phyloP scores from a whole-genome alignment of 2,329 filamentous ascomycete genomes.

The Ascosphaera apis region DNA sequence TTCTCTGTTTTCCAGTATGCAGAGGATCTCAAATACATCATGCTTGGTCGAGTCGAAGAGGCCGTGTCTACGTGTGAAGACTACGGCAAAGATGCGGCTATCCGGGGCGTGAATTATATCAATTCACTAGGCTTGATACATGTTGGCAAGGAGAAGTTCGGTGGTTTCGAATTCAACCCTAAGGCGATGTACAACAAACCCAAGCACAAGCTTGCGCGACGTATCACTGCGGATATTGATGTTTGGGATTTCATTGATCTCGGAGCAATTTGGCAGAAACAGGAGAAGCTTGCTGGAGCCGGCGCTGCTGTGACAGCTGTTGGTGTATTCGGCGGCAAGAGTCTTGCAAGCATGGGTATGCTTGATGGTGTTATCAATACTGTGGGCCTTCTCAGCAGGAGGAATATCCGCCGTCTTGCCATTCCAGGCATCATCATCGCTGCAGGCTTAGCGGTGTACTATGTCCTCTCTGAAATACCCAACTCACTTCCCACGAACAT shows the following conservation, averaged over 20 bases:
- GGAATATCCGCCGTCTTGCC: slow-evolving; percentile 58
- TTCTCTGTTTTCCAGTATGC: slow-evolving; percentile 76
- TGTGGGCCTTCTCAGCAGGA: slow-evolving; percentile 55
- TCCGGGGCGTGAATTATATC: slow-evolving; percentile 62
- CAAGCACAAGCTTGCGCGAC: slow-evolving; percentile 56
- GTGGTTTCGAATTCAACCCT: slow-evolving; percentile 65
- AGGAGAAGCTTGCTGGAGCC: slow-evolving; percentile 86
- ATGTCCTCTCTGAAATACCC: slow-evolving; percentile 69
- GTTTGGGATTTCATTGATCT: slow-evolving; percentile 86
- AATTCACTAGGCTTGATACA: slow-evolving; percentile 75
- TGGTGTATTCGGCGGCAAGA: slow-evolving; percentile 58
- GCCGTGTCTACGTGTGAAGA: slow-evolving; percentile 66
- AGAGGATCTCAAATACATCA: slow-evolving; percentile 75
- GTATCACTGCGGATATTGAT: slow-evolving; percentile 73
- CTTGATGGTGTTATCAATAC: slow-evolving; percentile 67
- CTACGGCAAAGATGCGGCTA: slow-evolving; percentile 54
- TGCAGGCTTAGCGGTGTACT: slow-evolving; percentile 50
- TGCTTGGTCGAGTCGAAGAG: slow-evolving; percentile 67
- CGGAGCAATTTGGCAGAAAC: slow-evolving; percentile 56
- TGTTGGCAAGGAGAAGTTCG: slow-evolving; percentile 58
- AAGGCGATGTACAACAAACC: slow-evolving; percentile 86
- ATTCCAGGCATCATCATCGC: slow-evolving; percentile 58
- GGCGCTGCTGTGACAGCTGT: slow-evolving; percentile 85
- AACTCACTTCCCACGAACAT: slow-evolving; percentile 70
- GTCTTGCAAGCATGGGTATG: slow-evolving; percentile 71